These are phyloP conservation scores for Picea glauca DNA, from an alignment of 75 land plant species.

Conservation along the genomic window DNA sequence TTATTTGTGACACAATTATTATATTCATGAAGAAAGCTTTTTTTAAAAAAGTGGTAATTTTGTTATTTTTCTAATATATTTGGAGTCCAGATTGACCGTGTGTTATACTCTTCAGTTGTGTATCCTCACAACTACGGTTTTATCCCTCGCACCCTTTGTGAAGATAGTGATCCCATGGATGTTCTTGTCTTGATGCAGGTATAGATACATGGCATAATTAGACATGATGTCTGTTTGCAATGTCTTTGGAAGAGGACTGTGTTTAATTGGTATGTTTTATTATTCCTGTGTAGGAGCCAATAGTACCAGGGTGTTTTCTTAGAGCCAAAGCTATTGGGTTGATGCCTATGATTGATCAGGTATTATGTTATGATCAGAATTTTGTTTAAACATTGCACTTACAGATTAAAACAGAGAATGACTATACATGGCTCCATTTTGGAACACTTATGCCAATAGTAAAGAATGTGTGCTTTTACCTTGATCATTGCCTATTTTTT, in stretches of 20 bases:
- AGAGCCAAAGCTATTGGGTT: slow-evolving; percentile 66
- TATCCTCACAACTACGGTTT: slow-evolving; percentile 81
- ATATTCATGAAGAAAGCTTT: background rate
- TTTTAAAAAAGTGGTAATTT: background rate
- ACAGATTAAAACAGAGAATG: background rate
- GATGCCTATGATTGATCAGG: slow-evolving; percentile 73
- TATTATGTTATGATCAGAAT: slow-evolving; percentile 10
- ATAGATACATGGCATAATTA: background rate
- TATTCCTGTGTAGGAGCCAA: slow-evolving; percentile 40
- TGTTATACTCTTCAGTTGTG: slow-evolving; percentile 67
- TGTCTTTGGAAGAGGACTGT: background rate
- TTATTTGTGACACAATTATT: too few relatives aligned
- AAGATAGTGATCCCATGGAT: slow-evolving; percentile 73
- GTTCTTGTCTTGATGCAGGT: slow-evolving; percentile 71
- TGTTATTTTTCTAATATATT: background rate
- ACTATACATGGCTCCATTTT: background rate
- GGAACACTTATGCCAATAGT: background rate
- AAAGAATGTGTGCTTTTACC: background rate
- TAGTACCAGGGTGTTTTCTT: slow-evolving; percentile 65
- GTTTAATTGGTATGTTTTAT: background rate
- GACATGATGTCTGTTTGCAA: slow-evolving; percentile 1
- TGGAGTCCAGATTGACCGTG: slow-evolving; percentile 48
- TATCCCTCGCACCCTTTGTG: slow-evolving; percentile 70
- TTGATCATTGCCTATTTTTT: background rate
- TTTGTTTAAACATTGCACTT: background rate